Evolutionary conservation across 139 green algal genomes (phyloP).

Genomic region (Pseudopediastrum boryanum): DNA sequence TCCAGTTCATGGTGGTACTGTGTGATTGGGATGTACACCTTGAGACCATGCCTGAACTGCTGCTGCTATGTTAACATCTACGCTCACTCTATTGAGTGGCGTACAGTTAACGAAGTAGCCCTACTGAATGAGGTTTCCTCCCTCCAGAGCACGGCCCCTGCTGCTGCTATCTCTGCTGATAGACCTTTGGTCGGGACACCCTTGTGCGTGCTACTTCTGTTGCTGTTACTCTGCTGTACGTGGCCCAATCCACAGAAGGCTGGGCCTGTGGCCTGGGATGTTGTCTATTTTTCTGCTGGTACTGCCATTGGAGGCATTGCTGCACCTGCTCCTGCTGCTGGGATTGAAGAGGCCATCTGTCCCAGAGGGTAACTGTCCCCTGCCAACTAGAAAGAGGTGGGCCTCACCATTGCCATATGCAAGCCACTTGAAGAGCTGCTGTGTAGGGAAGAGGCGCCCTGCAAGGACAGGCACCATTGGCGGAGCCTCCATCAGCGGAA

Average conservation of each 20-base stretch:
- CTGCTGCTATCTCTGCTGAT: no score
- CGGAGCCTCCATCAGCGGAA: background rate
- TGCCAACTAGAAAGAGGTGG: background rate
- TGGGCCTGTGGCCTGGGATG: background rate
- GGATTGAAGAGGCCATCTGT: background rate
- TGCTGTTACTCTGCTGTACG: background rate
- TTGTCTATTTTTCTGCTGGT: background rate
- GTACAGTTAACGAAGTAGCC: no score
- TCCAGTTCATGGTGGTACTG: no score
- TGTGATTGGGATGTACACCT: no score
- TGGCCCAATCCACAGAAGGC: no score
- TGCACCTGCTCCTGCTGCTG: background rate
- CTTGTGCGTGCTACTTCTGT: background rate
- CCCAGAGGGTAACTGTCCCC: background rate
- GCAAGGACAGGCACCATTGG: conserved; percentile 8
- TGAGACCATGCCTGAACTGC: no score
- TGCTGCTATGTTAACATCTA: no score
- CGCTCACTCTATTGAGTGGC: no score
- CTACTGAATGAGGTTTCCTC: no score
- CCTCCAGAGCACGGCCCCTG: no score
- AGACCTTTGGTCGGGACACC: no score
- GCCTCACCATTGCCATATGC: conserved; percentile 88
- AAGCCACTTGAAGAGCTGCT: conserved; percentile 90
- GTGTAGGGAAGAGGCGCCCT: conserved; percentile 76
- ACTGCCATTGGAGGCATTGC: no score